Conservation (phyloP, 306 rosid genomes). For the Inga oerstediana region DNA sequence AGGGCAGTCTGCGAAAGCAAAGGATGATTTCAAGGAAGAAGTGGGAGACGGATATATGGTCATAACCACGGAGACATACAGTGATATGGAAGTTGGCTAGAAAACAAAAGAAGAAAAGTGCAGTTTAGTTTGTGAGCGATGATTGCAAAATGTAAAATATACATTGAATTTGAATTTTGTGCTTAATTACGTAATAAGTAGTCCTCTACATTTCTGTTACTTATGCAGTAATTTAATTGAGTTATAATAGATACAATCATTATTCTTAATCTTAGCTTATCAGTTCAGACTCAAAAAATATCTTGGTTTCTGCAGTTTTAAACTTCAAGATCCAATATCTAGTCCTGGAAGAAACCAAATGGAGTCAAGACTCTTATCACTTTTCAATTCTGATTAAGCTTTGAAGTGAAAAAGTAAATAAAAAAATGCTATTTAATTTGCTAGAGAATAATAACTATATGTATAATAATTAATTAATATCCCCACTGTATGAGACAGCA, state of each 20-base stretch:
- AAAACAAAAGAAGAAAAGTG: not conserved
- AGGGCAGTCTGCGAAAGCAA: not conserved
- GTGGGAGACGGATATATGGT: not conserved
- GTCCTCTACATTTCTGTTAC: not conserved
- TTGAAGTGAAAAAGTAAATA: not conserved
- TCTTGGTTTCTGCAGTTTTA: not conserved
- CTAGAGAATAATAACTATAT: not conserved
- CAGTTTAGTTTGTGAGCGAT: not conserved
- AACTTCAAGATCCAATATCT: not conserved
- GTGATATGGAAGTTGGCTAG: not conserved
- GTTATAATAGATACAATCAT: not conserved
- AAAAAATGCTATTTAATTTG: not conserved
- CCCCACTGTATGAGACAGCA: no score
- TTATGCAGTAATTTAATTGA: not conserved
- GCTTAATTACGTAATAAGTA: not conserved
- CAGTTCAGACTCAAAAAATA: not conserved
- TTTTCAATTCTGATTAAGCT: not conserved
- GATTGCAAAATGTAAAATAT: not conserved
- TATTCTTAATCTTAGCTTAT: no score
- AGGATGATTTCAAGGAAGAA: not conserved
- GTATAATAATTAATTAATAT: no score
- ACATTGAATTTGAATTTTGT: not conserved
- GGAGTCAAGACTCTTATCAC: not conserved
- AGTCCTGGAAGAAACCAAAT: not conserved
- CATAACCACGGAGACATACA: not conserved